phyloP scores from a whole-genome alignment of 176 grass and related monocot genomes.

The Leersia perrieri region DNA sequence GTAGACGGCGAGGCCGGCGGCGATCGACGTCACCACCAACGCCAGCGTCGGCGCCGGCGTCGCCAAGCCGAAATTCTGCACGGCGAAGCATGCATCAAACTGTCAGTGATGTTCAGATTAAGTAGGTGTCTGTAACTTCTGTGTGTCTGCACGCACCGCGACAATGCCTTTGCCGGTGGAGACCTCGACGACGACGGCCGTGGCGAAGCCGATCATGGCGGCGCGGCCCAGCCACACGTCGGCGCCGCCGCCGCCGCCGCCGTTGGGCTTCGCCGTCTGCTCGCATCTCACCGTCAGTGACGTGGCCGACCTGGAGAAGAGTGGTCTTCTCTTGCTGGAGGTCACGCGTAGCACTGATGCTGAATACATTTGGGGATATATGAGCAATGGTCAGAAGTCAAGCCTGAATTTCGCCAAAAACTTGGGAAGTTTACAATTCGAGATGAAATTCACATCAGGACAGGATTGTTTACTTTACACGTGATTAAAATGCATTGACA shows the following conservation, averaged over 20 bases:
- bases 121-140: not conserved
- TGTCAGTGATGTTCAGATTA: not conserved
- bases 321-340: slow-evolving; percentile 37
- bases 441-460: too few relatives aligned
- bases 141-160: slow-evolving; percentile 35
- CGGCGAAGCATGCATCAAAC: not conserved
- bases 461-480: too few relatives aligned
- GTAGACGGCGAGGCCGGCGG: slow-evolving; percentile 63
- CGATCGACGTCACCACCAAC: slow-evolving; percentile 64
- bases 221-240: slow-evolving; percentile 75
- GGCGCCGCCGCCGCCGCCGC: slow-evolving; percentile 20
- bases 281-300: slow-evolving; percentile 62
- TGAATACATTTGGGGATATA: slow-evolving; percentile 20
- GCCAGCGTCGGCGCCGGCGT: slow-evolving; percentile 62
- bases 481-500: too few relatives aligned
- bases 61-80: slow-evolving; percentile 70
- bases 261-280: slow-evolving; percentile 45
- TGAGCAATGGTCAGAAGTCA: not conserved
- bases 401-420: not conserved
- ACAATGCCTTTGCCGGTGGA: slow-evolving; percentile 77
- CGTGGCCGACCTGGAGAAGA: not conserved
- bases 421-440: not conserved
- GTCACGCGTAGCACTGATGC: slow-evolving; percentile 7
- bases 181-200: slow-evolving; percentile 71
- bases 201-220: slow-evolving; percentile 82